These are phyloP conservation scores for Eucalyptus cloeziana DNA, from an alignment of 345 rosid species.

Conservation along the genomic window DNA sequence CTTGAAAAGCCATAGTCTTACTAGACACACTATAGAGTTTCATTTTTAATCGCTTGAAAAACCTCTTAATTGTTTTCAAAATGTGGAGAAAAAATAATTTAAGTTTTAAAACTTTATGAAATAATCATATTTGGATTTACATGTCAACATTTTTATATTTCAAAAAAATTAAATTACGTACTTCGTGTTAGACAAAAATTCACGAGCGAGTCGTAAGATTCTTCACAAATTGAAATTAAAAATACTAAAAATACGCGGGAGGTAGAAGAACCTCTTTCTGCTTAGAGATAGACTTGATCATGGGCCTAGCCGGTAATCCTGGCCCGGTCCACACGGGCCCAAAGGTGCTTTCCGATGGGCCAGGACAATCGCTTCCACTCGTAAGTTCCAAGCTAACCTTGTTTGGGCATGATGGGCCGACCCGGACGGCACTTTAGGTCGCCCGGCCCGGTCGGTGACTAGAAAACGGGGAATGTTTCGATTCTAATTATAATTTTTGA, in stretches of 20 bases:
- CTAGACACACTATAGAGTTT: neutral
- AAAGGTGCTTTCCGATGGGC: neutral
- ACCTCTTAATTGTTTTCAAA: neutral
- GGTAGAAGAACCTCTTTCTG: neutral
- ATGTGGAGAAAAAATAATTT: neutral
- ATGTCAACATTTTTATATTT: neutral
- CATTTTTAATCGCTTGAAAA: neutral
- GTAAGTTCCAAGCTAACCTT: neutral
- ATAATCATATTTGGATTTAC: neutral
- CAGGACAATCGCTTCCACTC: neutral
- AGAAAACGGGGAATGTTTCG: neutral
- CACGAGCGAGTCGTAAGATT: neutral
- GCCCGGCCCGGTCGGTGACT: too few relatives aligned
- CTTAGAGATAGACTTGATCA: neutral
- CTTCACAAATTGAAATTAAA: neutral
- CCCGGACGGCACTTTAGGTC: neutral
- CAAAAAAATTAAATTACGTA: neutral
- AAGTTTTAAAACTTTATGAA: neutral
- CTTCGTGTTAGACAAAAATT: neutral
- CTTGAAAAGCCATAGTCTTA: neutral
- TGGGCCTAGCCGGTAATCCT: neutral
- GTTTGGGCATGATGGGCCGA: neutral
- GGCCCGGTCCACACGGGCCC: neutral
- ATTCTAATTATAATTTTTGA: too few relatives aligned
- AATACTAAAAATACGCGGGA: neutral